Evolutionary conservation across 352 stramenopile species (phyloP), one percentile per base, ranked within the genome.

Genomic region (Pythium scleroteichum): DNA sequence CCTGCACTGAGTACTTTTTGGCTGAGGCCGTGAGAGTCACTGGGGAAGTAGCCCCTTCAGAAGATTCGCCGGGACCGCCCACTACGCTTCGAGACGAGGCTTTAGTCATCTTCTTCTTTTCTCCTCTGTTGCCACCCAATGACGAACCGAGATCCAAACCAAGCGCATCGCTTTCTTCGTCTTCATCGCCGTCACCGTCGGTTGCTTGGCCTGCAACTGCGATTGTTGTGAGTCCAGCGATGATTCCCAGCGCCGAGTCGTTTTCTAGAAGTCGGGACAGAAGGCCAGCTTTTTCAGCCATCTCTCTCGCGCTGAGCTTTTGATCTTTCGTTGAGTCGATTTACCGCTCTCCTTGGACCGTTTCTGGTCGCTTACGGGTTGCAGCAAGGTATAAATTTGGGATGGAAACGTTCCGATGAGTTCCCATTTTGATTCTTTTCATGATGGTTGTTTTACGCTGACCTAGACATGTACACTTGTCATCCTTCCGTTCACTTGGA

Each of bases 1-100:
- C 80, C 46, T 84, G 77, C 22, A 89, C 77, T n/a, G 79, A 87
- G 62, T 85, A 85, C 35, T 71, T 71, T 39, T 76, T 85, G 2
- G 58, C 73, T 22, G 40, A 23, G 16, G 53, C 29, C 10, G 33
- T 51, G n/a, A 66, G 22, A 16, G 23, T 22, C 58, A 41, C 46
- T 19, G 35, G 42, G 20, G 58, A 60, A 27, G 10, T 32, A 4
- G 24, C 17, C 1, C 3, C 45, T 40, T 55, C 54, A 16, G 32
- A 29, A 1, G 54, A 32, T 6, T 5, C 5, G 29, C 29, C 29
- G 5, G 10, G 5, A 35, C 29, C 10, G 5, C 29, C 29, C 5
- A 35, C 29, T 35, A 5, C 29, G 47, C 38, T 16, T 39, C 48
- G 17, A 39, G 39, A 46, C 24, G 59, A 22, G 1, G 53, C 35